Conservation (phyloP, 208 protist genomes). For the Leishmania aethiopica region DNA sequence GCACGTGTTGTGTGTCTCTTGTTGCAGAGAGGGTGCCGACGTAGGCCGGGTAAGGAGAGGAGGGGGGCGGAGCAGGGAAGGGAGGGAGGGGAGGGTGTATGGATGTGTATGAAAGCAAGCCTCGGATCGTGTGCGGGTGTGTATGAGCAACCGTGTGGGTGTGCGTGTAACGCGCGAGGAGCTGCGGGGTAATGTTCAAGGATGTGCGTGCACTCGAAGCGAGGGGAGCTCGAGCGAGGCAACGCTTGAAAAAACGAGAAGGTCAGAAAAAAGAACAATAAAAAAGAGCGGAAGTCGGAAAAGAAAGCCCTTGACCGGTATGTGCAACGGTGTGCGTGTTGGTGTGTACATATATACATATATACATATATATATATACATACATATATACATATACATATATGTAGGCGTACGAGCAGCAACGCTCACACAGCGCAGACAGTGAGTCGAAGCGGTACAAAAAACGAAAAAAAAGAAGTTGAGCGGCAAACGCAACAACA, state of each 20-base stretch:
- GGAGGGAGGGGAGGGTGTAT: background rate
- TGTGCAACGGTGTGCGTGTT: background rate
- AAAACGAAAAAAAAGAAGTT: slow-evolving; percentile 2
- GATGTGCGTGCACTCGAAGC: background rate
- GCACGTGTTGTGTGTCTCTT: background rate
- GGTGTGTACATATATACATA: background rate
- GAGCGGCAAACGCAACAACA: background rate
- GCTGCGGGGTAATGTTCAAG: background rate
- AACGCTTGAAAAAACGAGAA: slow-evolving; percentile 1
- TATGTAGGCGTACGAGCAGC: background rate
- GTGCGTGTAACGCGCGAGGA: background rate
- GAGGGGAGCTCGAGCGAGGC: background rate
- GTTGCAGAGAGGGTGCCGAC: background rate
- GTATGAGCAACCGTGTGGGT: background rate
- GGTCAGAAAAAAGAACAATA: slow-evolving; percentile 1
- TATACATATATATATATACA: background rate
- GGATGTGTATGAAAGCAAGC: background rate
- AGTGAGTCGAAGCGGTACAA: slow-evolving; percentile 7
- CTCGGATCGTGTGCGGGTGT: slow-evolving; percentile 9
- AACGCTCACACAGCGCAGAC: background rate
- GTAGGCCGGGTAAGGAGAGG: background rate
- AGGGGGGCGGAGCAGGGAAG: background rate
- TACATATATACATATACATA: background rate
- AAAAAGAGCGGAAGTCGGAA: background rate
- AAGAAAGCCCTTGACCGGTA: background rate